Evolutionary conservation across 2,329 filamentous ascomycete genomes (phyloP), one percentile per base, ranked within the genome.

Genomic region (Lachnellula willkommii): DNA sequence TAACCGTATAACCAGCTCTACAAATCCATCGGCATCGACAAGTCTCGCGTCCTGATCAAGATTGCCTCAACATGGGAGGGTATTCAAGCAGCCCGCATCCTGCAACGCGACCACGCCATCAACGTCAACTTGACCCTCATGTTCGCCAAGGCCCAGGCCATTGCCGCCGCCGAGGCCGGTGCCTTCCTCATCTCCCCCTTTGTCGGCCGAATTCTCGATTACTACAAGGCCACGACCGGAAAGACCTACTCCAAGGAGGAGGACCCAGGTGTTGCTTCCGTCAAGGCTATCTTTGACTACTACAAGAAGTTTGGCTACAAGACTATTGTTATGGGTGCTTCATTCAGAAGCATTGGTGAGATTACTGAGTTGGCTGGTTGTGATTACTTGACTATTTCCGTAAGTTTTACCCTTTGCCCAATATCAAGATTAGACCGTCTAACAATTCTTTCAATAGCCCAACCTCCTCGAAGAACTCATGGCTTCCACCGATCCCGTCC

Each of bases 231-330:
- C 58, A 79, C 85, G 68, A 89, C 85, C 75, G 95, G 95, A 87
- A 92, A 95, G 84, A 89, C 94, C 66, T 99, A 92, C 85, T 71
- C 80, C 73, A 83, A 90, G 74, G 79, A 89, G 76, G 89, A 95
- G 75, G 94, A 99, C 81, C 94, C 94, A 56, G 94, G 94, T 81
- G 94, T 99, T 76, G 83, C 90, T 79, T 93, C 88, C 65, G 94
- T 99, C 72, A 83, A 93, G 82, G 73, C 70, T 75, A 99, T 99
- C 80, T 99, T 88, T 86, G 94, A 99, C 85, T 99, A 99, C 89
- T 99, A 99, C 88, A 99, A 99, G 90, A 97, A 97, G 84, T 90
- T 80, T 75, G 90, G 89, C 75, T 96, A 99, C 87, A 96, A 95
- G 70, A 99, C 94, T 75, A 96, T 97, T 69, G 94, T 99, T 77